A percentile compares a stretch with the other conserved stretches of the same genome.
Evolutionary conservation across 805 yeast species (phyloP).

Genomic region (Yarrowia sp.): DNA sequence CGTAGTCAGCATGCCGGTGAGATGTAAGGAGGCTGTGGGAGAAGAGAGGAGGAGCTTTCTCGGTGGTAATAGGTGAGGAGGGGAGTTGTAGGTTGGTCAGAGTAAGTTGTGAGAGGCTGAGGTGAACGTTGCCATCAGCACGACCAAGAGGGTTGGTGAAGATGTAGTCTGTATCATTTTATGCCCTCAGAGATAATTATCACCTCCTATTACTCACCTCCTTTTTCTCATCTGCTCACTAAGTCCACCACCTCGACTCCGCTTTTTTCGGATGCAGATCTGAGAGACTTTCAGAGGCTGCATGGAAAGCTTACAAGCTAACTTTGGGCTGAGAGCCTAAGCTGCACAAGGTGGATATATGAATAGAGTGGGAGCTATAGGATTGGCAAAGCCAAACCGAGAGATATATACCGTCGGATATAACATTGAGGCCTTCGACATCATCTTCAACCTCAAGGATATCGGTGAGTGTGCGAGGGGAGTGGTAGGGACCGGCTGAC

Average conservation of each 20-base stretch:
- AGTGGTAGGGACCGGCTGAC: background rate
- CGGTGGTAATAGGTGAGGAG: too few species aligned
- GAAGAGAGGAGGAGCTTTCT: background rate
- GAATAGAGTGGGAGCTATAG: constrained; percentile 19
- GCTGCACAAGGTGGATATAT: background rate
- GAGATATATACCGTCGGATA: constrained; percentile 30
- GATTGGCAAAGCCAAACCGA: constrained; percentile 16
- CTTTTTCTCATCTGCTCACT: too few species aligned
- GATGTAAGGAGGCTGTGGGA: background rate
- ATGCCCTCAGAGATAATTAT: too few species aligned
- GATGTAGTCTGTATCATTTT: too few species aligned
- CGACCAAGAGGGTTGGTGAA: too few species aligned
- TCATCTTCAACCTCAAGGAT: constrained; percentile 18
- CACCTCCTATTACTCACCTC: too few species aligned
- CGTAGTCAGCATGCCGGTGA: constrained; percentile 3
- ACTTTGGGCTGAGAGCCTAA: constrained; percentile 4
- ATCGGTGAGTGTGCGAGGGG: constrained; percentile 14
- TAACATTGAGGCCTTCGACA: constrained; percentile 1
- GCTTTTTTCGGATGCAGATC: constrained; percentile 32
- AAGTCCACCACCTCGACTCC: background rate
- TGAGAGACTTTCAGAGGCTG: constrained; percentile 34
- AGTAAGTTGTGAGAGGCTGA: too few species aligned
- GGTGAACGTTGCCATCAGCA: too few species aligned
- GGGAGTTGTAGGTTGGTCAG: too few species aligned
- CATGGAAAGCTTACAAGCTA: constrained; percentile 21